Evolutionary conservation across 371 early-diverging fungal species (phyloP), one percentile per base, ranked within the genome.

Genomic region (Lichtheimia ramosa): DNA sequence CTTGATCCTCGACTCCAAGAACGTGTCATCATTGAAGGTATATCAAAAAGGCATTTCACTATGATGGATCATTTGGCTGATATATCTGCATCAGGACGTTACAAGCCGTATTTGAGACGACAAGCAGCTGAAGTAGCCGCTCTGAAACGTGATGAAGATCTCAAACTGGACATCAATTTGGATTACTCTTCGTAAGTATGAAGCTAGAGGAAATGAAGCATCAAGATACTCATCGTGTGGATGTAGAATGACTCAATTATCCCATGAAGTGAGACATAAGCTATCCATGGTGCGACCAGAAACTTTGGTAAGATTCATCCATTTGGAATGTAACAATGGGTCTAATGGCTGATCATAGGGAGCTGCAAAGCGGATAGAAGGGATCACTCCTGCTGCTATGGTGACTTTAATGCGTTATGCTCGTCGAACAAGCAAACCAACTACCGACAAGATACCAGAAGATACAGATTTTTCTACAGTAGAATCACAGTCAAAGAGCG

Each of bases 361-460:
- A 25, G 90, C 90, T 1, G 92, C 90, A n/a, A 90, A 90, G 69
- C 81, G 92, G n/a, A 87, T 92, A 48, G 92, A 89, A 56, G 92
- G 92, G 0, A 86, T 92, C 70, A 92, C 91, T 34, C 92, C 93
- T 15, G 87, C 87, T 0, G 86, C 84, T 10, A 83, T 92, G 63
- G 66, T 92, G n/a, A 82, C 85, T 8, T 65, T 92, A 48, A 77
- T 92, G 58, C 85, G 83, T 46, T 74, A 89, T 56, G 85, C 81
- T 3, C 78, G 79, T 25, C 69, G 77, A 5, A 43, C 27, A 20
- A 46, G 56, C 21, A 46, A 34, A 34, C 34, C 34, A 0, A 34
- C 34, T 8, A 34, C 34, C 34, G 34, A 34, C 10, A 34, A 34
- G 34, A 34, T 34, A 34, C 34, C 34, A 34, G 34, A 34, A 34